Conservation (phyloP, 768 basidiomycete genomes). For the Suillus plorans region DNA sequence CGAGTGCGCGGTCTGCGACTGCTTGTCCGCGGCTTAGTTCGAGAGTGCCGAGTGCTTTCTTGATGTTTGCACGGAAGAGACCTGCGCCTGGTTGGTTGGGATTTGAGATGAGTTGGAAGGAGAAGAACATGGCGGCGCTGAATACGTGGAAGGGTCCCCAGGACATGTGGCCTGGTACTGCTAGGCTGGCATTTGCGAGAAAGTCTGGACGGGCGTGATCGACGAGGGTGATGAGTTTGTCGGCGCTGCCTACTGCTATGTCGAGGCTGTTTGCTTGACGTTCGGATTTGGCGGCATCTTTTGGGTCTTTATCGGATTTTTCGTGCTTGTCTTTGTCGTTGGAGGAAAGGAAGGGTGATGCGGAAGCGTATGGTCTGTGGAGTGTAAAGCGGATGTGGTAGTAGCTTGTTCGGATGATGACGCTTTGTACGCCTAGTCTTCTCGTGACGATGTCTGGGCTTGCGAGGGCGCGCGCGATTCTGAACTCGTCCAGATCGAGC, state of each 20-base stretch:
- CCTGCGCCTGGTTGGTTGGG: slow-evolving; percentile 78
- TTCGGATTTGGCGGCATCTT: slow-evolving; percentile 26
- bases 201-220: slow-evolving; percentile 77
- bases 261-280: slow-evolving; percentile 60
- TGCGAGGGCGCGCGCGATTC: slow-evolving; percentile 69
- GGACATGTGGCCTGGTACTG: slow-evolving; percentile 80
- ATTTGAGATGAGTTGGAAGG: slow-evolving; percentile 81
- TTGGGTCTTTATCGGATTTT: slow-evolving; percentile 25
- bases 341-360: slow-evolving; percentile 19
- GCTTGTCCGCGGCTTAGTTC: slow-evolving; percentile 63
- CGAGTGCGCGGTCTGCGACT: slow-evolving; percentile 73
- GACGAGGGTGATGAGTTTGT: slow-evolving; percentile 76
- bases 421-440: slow-evolving; percentile 76
- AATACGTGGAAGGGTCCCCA: slow-evolving; percentile 86
- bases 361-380: slow-evolving; percentile 69
- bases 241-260: slow-evolving; percentile 73
- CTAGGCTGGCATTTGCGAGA: slow-evolving; percentile 62
- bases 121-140: slow-evolving; percentile 88
- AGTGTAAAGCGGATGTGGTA: slow-evolving; percentile 85
- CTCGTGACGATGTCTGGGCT: slow-evolving; percentile 58
- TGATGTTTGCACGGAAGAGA: slow-evolving; percentile 74
- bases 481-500: slow-evolving; percentile 74
- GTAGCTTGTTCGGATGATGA: slow-evolving; percentile 75
- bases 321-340: slow-evolving; percentile 33
- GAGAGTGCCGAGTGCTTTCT: slow-evolving; percentile 63